These are phyloP conservation scores for Kodamaea jinghongensis DNA, from an alignment of 805 yeast species.

Conservation along the genomic window DNA sequence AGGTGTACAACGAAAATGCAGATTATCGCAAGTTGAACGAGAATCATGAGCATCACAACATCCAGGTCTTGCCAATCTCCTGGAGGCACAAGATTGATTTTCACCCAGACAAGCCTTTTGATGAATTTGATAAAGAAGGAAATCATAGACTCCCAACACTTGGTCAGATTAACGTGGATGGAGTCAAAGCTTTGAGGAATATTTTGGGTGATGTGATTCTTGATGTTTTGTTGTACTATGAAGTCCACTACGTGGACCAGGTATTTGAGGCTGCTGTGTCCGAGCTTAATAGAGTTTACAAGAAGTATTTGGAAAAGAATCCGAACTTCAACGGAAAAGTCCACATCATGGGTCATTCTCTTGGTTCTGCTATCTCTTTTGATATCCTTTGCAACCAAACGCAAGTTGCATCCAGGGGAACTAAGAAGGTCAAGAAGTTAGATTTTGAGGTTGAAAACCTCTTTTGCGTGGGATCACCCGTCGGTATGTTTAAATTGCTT, in stretches of 20 bases:
- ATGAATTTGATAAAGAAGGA: constrained; percentile 37
- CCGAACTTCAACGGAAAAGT: constrained; percentile 79
- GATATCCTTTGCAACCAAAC: constrained; percentile 62
- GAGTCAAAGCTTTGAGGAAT: constrained; percentile 72
- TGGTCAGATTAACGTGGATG: constrained; percentile 70
- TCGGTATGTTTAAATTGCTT: constrained; percentile 79
- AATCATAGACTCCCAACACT: constrained; percentile 55
- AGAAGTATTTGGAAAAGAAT: constrained; percentile 55
- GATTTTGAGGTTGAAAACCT: constrained; percentile 71
- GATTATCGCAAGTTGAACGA: constrained; percentile 33
- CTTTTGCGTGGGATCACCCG: constrained; percentile 86
- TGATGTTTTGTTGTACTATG: constrained; percentile 76
- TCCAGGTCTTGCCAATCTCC: constrained; percentile 85
- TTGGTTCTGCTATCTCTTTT: constrained; percentile 82
- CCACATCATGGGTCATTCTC: constrained; percentile 84
- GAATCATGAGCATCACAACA: constrained; percentile 45
- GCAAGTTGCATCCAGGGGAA: constrained; percentile 21
- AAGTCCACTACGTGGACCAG: constrained; percentile 59
- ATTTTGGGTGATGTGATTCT: constrained; percentile 82
- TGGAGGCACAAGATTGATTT: constrained; percentile 85
- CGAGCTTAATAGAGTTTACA: constrained; percentile 63
- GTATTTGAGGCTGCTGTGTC: constrained; percentile 60
- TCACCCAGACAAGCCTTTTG: constrained; percentile 44
- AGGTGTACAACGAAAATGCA: constrained; percentile 41
- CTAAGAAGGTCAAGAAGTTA: constrained; percentile 27